Base-by-base conservation (phyloP, 805 yeast species). In the Zygoascus flipseniorum region DNA sequence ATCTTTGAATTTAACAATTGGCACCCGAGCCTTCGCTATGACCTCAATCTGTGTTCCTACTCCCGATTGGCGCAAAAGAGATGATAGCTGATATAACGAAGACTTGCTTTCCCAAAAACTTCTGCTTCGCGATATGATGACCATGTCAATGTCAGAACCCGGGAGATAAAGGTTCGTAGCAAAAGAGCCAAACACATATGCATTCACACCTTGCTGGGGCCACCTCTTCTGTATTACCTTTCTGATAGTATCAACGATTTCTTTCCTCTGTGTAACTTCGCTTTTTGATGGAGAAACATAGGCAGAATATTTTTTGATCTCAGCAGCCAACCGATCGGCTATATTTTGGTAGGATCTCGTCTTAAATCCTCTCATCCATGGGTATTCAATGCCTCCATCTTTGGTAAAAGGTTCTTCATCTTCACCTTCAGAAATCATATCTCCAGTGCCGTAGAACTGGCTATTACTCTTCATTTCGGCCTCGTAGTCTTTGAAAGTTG, bases 61-160 rank as follows among this genome's bases (percentile, higher is more conserved):
- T 13, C 77, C 75, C 43, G 75, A 71, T 43, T 77, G 74, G 60
- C 87, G 76, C 56, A 92, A 73, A 61, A 76, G 79, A 5, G 89
- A 80, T 1, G 96, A 82, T 10, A 92, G 72, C 61, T 82, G 83
- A 65, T 83, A 89, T 47, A 92, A 69, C 23, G 79, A 72, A n/a
- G 81, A 75, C 54, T 76, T 78, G 61, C 80, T 89, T 51, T 72
- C 72, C 35, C 35, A 26, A 60, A 79, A 76, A 57, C 75, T 78
- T 2, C 83, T 82, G 13, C 72, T 69, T 16, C 75, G 69, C 20
- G 95, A 85, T 2, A 83, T 73, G 23, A 92, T 79, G 46, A 90
- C 97, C 82, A 93, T 83, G 68, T 92, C 99, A 32, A 92, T 89
- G 74, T 92, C 99, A 0, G 97, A 88, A 1, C 96, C 96, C 0